Base-by-base conservation (phyloP, 495 filamentous ascomycete species). In the Xylaria scruposa region DNA sequence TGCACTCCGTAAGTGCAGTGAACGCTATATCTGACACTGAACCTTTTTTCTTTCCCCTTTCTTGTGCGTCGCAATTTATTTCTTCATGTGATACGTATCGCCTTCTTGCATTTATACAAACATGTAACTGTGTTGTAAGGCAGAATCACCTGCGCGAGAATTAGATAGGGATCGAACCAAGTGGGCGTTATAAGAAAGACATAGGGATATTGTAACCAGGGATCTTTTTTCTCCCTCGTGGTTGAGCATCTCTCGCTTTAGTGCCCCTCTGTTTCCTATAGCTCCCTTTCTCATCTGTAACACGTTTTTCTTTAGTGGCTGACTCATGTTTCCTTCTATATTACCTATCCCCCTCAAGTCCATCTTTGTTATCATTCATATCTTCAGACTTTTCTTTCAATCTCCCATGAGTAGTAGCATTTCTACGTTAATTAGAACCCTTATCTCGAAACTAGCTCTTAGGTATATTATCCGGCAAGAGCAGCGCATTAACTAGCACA, bases 1-100 rank as follows among this genome's bases (percentile, higher is more conserved):
- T 6, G 66, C 49, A 10, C 7, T 68, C 53, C 66, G 66, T 68
- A 42, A 68, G 66, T 40, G n/a, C 10, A 40, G 42, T 9, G 5
- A 4, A 9, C 15, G n/a, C 12, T 33, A 10, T 29, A 29, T 56
- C 13, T 31, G 1, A 56, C 24, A 31, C 29, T 24, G 15, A 29
- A 5, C 26, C 3, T 5, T 38, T 38, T 38, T 6, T 38, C 36
- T 38, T 49, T 3, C 53, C 21, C 8, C 21, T 44, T 4, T 38
- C 0, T 61, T 2, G 33, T 29, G 8, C 7, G 17, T 13, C 4
- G 13, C 31, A 19, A 4, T 5, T 31, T 19, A 6, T 31, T 26
- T 26, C 24, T 1, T 26, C 10, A 10, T 29, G 21, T 10, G 51
- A 9, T 54, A 26, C 4, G 2, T 12, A 56, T 56, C 29, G 24